phyloP scores from a whole-genome alignment of 169 alveolate species.

The Plasmodium knowlesi region DNA sequence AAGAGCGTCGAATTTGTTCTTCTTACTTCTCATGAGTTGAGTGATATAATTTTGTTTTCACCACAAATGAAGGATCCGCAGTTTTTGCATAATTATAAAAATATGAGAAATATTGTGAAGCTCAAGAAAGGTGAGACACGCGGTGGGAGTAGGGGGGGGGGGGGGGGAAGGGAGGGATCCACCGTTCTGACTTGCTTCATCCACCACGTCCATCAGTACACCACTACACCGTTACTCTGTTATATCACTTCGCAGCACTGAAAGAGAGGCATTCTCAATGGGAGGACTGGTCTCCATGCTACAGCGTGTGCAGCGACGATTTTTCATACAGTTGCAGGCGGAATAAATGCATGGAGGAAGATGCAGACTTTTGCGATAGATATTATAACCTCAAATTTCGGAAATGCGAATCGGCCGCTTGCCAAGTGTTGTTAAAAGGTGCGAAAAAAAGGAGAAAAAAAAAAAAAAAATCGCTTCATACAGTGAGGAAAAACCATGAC shows the following conservation, averaged over 20 bases:
- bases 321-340: conserved; percentile 48
- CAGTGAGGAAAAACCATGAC: neutral
- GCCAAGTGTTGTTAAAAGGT: conserved; percentile 13
- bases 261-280: neutral
- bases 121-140: conserved; percentile 28
- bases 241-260: neutral
- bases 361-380: conserved; percentile 31
- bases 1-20: conserved; percentile 12
- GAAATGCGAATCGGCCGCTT: conserved; percentile 23
- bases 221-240: neutral
- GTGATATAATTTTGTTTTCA: conserved; percentile 29
- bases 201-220: neutral
- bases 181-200: neutral
- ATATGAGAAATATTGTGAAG: conserved; percentile 44
- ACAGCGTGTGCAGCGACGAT: conserved; percentile 28
- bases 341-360: conserved; percentile 20
- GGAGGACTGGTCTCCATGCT: conserved; percentile 67
- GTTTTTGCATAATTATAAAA: neutral
- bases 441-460: neutral
- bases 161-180: neutral
- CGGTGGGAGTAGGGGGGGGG: neutral
- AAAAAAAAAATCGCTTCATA: neutral
- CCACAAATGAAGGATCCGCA: neutral
- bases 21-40: conserved; percentile 35
- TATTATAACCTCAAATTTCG: conserved; percentile 12